These are phyloP conservation scores for Glonium stellatum DNA, from an alignment of 495 filamentous ascomycete genomes.

Conservation along the genomic window DNA sequence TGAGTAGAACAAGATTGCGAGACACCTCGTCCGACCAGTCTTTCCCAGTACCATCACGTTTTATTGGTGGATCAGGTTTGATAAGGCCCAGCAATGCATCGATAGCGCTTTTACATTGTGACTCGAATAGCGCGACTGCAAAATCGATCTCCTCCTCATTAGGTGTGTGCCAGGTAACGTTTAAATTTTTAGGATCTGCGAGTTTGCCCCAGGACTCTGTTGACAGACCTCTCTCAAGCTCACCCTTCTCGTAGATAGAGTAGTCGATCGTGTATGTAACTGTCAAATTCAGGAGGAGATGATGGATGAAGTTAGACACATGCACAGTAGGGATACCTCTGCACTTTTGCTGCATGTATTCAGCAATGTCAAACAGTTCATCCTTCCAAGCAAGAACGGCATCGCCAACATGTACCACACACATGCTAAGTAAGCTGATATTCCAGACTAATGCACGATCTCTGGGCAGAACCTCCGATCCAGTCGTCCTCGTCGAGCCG, in stretches of 20 bases:
- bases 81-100: constrained; percentile 66
- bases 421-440: constrained; percentile 96
- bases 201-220: constrained; percentile 72
- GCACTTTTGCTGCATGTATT: constrained; percentile 93
- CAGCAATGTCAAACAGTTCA: constrained; percentile 82
- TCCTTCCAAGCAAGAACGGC: constrained; percentile 80
- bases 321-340: constrained; percentile 89
- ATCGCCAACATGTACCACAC: constrained; percentile 88
- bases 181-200: constrained; percentile 63
- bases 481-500: constrained; percentile 86
- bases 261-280: constrained; percentile 88
- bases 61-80: constrained; percentile 73
- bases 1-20: constrained; percentile 75
- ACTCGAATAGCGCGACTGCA: constrained; percentile 79
- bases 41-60: constrained; percentile 89
- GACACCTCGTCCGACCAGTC: constrained; percentile 98
- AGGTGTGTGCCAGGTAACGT: constrained; percentile 86
- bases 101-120: constrained; percentile 62
- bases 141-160: constrained; percentile 73
- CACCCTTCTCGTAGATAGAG: constrained; percentile 69
- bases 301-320: constrained; percentile 95
- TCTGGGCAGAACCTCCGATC: constrained; percentile 84
- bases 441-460: constrained; percentile 95
- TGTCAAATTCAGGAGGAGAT: constrained; percentile 94
- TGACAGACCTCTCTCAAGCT: constrained; percentile 49